Evolutionary conservation across 306 rosid genomes (phyloP), one percentile per base, ranked within the genome.

Genomic region (Canavalia ensiformis): DNA sequence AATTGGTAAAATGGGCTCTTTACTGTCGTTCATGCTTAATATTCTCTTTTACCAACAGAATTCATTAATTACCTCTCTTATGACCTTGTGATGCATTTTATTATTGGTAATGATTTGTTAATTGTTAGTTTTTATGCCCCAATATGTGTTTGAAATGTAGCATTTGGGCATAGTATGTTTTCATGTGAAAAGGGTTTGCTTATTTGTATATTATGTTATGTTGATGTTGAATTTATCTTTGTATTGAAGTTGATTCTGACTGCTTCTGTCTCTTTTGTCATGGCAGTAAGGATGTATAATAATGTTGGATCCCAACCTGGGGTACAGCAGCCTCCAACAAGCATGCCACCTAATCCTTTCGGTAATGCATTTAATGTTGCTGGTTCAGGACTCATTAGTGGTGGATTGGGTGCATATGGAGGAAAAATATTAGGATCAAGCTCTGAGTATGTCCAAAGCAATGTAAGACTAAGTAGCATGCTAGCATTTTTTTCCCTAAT

Each of bases 381-480:
- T 31, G 93, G 99, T 87, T 90, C 99, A 0, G 99, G 99, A 54
- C 94, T 95, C 57, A 95, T 95, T 77, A 90, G 94, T 66, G 97
- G 98, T 79, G 98, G 99, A 60, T 82, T 91, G 85, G 98, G 97
- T 85, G 98, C 99, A 25, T 95, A 95, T 82, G 99, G 99, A 18
- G 99, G 93, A 78, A 95, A 86, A 60, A 93, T 93, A 41, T 86
- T 95, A 41, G 99, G 99, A 69, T 95, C 99, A 0, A 87, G 99
- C 84, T 93, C 97, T 44, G 99, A 95, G 83, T 95, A 95, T 84
- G 98, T 95, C 75, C 99, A 95, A 88, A 93, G 99, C 97, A 95
- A 95, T 79, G 99, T 93, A 91, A 91, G 98, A 18, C 92, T 89
- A 89, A 88, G 89, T 87, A 4, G 72, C 54, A 77, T 51, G 68